Evolutionary conservation across 1,284 basidiomycete genomes (phyloP), one percentile per base, ranked within the genome.

Genomic region (Cronartium ribicola): DNA sequence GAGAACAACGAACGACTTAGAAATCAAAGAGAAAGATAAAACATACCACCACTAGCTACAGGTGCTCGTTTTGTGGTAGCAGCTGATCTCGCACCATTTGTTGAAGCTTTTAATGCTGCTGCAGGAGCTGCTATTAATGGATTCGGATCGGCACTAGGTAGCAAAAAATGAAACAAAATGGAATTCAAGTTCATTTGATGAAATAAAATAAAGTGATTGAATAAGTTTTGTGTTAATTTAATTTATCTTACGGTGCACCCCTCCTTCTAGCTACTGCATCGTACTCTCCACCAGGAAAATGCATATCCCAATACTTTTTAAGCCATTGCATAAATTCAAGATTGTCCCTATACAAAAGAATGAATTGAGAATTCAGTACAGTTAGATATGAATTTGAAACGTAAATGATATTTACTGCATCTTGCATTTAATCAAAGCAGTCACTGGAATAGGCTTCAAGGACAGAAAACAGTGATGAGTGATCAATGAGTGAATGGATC

Each of bases 301-400:
- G 92, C 61, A 87, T 83, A 80, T 98, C 94, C 95, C 96, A 98
- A 83, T 89, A 97, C 69, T 90, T 90, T 81, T 94, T 94, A 80
- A 93, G 86, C 95, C 95, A 98, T 82, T 99, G 95, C 73, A 95
- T 82, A 83, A 98, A 98, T 82, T 99, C 96, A 78, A 99, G 89
- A 83, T 99, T 99, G 83, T 98, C 96, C 83, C 89, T 90, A 79
- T 17, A 60, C 22, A 40, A 75, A 37, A 37, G 39, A 36, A 29
- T 8, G 43, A 73, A 22, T 22, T 14, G 14, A 39, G 46, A 43
- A 41, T 29, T 66, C 17, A 8, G 7, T 20, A 61, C 59, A n/a
- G 36, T 69, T 43, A 39, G 29, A 46, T 20, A 40, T 0, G n/a
- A 22, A 43, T 43, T 11, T 20, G 29, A 10, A 13, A 46, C 43